Evolutionary conservation across 495 filamentous ascomycete genomes (phyloP).

Genomic region (Lophiostoma macrostomum): DNA sequence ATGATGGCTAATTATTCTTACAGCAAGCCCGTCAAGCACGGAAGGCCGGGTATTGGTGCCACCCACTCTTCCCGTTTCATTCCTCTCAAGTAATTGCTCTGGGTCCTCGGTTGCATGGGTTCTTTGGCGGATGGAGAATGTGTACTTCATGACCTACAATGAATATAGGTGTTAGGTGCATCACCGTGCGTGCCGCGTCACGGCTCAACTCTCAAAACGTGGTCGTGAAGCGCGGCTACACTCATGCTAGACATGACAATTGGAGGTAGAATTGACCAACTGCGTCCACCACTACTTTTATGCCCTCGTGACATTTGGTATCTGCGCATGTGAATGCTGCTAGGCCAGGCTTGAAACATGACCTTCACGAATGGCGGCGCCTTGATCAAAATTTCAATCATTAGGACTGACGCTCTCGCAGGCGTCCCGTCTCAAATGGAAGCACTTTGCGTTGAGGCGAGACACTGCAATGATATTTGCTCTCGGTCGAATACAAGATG

Average conservation of each 20-base stretch:
- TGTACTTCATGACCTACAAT: conserved; percentile 31
- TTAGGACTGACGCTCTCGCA: too few species aligned
- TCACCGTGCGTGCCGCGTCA: conserved; percentile 9
- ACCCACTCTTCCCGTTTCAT: conserved; percentile 99
- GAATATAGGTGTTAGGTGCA: conserved; percentile 30
- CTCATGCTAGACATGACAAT: conserved; percentile 1
- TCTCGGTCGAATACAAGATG: background rate
- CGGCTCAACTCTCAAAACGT: background rate
- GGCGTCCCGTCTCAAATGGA: too few species aligned
- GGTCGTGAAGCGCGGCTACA: conserved; percentile 9
- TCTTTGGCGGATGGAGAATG: conserved; percentile 23
- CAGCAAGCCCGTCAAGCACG: conserved; percentile 99
- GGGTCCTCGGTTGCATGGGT: conserved; percentile 34
- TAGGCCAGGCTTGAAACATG: too few species aligned
- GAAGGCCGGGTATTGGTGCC: conserved; percentile 99
- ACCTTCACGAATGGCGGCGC: too few species aligned
- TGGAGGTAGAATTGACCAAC: conserved; percentile 3
- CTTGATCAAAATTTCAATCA: too few species aligned
- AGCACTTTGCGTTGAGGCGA: too few species aligned
- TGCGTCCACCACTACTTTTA: too few species aligned
- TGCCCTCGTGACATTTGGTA: too few species aligned
- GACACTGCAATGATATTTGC: background rate
- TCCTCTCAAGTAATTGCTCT: conserved; percentile 81
- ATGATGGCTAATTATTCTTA: conserved; percentile 40
- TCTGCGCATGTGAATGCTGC: too few species aligned